Conservation (phyloP, 805 yeast genomes). For the Nakazawaea wyomingensis region DNA sequence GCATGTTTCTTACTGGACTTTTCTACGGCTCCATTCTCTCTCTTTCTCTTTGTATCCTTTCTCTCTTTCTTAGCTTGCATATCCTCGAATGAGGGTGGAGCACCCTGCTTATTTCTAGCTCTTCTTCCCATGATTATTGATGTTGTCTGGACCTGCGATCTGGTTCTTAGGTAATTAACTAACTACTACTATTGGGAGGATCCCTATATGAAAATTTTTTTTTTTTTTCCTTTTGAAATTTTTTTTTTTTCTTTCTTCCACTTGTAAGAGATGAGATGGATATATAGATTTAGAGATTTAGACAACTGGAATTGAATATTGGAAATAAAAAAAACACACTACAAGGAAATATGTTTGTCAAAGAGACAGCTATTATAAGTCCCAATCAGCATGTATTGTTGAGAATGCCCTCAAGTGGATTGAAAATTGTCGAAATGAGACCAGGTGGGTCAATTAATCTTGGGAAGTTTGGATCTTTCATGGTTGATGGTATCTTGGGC, state of each 20-base stretch:
- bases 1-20: slow-evolving; percentile 18
- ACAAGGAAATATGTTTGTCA: slow-evolving; percentile 10
- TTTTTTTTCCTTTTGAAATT: background rate
- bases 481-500: slow-evolving; percentile 70
- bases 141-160: too few relatives aligned
- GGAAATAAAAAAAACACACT: background rate
- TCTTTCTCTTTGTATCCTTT: slow-evolving; percentile 31
- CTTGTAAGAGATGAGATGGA: slow-evolving; percentile 4
- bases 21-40: slow-evolving; percentile 23
- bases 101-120: slow-evolving; percentile 88
- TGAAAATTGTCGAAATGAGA: slow-evolving; percentile 65
- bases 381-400: slow-evolving; percentile 56
- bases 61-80: slow-evolving; percentile 45
- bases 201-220: background rate
- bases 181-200: too few relatives aligned
- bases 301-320: background rate
- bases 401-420: slow-evolving; percentile 75
- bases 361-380: slow-evolving; percentile 31
- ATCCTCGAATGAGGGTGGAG: slow-evolving; percentile 86
- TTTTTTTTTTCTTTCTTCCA: slow-evolving; percentile 2
- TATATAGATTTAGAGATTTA: background rate
- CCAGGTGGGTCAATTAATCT: slow-evolving; percentile 58
- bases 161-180: too few relatives aligned
- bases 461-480: slow-evolving; percentile 90
- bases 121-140: slow-evolving; percentile 73